phyloP scores from a whole-genome alignment of 75 land plant genomes.

The Ceratopteris richardii region DNA sequence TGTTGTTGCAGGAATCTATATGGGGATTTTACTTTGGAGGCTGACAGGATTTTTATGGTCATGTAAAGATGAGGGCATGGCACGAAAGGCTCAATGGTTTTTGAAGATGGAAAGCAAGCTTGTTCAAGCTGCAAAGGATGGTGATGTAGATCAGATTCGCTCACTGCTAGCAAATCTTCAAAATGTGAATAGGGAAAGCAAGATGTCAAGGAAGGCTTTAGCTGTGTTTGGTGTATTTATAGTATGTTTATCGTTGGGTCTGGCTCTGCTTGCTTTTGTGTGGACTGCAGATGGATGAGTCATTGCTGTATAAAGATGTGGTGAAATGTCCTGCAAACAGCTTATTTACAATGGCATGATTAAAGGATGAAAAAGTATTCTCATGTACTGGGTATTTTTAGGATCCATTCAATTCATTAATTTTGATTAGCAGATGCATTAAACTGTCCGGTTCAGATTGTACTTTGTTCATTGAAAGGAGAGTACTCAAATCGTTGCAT shows the following conservation, averaged over 20 bases:
- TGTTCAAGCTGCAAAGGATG: conserved; percentile 85
- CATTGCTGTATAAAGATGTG: no score
- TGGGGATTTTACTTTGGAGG: conserved; percentile 80
- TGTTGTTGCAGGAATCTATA: conserved; percentile 71
- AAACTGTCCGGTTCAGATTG: no score
- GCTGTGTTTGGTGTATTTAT: conserved; percentile 42
- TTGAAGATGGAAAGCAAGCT: conserved; percentile 46
- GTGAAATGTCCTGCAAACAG: no score
- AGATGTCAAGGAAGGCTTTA: conserved; percentile 14
- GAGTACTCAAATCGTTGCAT: no score
- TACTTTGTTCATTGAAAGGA: no score
- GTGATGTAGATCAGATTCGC: conserved; percentile 63
- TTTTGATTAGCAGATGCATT: no score
- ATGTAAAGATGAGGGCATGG: conserved; percentile 25
- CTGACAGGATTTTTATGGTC: conserved; percentile 71
- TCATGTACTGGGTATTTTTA: no score
- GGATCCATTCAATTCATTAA: no score
- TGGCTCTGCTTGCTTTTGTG: conserved; percentile 67
- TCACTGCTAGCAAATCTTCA: conserved; percentile 49
- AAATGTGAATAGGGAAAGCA: conserved; percentile 22
- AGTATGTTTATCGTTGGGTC: conserved; percentile 28
- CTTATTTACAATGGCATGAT: no score
- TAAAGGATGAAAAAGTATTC: no score
- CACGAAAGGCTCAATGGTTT: conserved; percentile 28
- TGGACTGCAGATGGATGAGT: conserved; percentile 67